phyloP scores from a whole-genome alignment of 225 moss, liverwort and hornwort genomes.

The Takakia lepidozioides region DNA sequence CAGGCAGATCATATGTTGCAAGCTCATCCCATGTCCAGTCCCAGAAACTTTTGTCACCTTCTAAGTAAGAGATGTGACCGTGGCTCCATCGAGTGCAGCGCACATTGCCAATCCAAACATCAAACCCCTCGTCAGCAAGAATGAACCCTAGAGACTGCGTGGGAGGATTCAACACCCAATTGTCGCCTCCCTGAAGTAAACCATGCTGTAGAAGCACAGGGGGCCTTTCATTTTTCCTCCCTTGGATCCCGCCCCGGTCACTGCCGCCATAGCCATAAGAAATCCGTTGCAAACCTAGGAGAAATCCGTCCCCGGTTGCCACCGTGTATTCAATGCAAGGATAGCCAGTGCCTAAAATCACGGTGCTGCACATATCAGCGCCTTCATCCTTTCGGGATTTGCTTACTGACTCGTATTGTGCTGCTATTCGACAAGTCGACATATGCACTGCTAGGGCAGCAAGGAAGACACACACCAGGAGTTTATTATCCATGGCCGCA shows the following conservation, averaged over 20 bases:
- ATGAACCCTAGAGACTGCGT: conserved; percentile 70
- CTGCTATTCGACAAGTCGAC: too few species aligned
- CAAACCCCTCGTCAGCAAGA: conserved; percentile 89
- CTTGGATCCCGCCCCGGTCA: not conserved
- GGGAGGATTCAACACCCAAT: conserved; percentile 75
- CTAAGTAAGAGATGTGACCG: conserved; percentile 42
- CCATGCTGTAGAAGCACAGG: conserved; percentile 87
- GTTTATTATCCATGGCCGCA: too few species aligned
- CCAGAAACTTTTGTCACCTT: conserved; percentile 54
- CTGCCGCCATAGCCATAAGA: conserved; percentile 24
- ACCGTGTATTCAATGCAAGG: conserved; percentile 43
- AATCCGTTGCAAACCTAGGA: conserved; percentile 77
- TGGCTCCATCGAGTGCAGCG: conserved; percentile 95
- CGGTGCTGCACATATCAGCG: conserved; percentile 37
- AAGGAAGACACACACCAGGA: too few species aligned
- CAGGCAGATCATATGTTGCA: conserved; percentile 61
- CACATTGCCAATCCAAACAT: conserved; percentile 90
- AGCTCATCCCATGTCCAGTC: conserved; percentile 93
- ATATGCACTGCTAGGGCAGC: too few species aligned
- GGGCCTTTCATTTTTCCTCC: conserved; percentile 3
- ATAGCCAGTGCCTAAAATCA: conserved; percentile 31
- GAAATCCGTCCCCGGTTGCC: conserved; percentile 60
- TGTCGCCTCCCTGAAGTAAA: conserved; percentile 81
- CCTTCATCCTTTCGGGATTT: too few species aligned
- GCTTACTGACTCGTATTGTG: too few species aligned